Conservation (phyloP, 768 basidiomycete genomes). For the Russula sp. region DNA sequence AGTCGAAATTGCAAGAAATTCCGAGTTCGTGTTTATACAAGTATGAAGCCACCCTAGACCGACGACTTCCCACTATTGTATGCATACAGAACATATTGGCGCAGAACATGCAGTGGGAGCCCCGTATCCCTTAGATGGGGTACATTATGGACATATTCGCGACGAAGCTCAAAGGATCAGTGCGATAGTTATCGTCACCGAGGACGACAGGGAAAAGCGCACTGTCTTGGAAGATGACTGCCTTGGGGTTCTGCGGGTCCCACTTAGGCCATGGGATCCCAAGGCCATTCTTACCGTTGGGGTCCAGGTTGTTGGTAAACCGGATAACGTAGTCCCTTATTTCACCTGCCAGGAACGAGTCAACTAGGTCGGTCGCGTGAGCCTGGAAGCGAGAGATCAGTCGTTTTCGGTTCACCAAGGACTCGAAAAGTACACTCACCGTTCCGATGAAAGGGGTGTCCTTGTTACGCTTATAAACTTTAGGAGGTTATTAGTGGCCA, state of each 20-base stretch:
- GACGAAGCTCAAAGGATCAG: slow-evolving; percentile 8
- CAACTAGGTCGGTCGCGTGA: slow-evolving; percentile 13
- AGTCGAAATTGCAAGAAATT: too few relatives aligned
- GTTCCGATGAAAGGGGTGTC: slow-evolving; percentile 17
- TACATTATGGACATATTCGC: slow-evolving; percentile 17
- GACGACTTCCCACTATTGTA: too few relatives aligned
- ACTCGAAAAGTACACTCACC: neutral
- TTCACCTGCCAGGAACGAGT: slow-evolving; percentile 11
- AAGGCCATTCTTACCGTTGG: slow-evolving; percentile 12
- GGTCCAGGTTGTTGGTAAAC: slow-evolving; percentile 21
- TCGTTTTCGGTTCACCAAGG: too few relatives aligned
- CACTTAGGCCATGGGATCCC: slow-evolving; percentile 21
- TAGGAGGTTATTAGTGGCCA: neutral
- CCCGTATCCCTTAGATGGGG: slow-evolving; percentile 11
- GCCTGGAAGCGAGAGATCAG: slow-evolving; percentile 1
- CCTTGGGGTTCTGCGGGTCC: slow-evolving; percentile 11
- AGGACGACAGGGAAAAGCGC: slow-evolving; percentile 2
- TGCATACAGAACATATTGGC: too few relatives aligned
- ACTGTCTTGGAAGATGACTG: slow-evolving; percentile 15
- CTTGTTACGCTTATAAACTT: slow-evolving; percentile 22
- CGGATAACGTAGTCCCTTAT: slow-evolving; percentile 20
- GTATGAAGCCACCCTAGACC: too few relatives aligned
- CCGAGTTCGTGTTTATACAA: too few relatives aligned
- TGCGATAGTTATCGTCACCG: slow-evolving; percentile 18
- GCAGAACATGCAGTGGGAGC: neutral